A percentile compares a stretch with the other conserved stretches of the same genome.
phyloP scores from a whole-genome alignment of 2,329 filamentous ascomycete genomes.

The Colletotrichum falcatum region DNA sequence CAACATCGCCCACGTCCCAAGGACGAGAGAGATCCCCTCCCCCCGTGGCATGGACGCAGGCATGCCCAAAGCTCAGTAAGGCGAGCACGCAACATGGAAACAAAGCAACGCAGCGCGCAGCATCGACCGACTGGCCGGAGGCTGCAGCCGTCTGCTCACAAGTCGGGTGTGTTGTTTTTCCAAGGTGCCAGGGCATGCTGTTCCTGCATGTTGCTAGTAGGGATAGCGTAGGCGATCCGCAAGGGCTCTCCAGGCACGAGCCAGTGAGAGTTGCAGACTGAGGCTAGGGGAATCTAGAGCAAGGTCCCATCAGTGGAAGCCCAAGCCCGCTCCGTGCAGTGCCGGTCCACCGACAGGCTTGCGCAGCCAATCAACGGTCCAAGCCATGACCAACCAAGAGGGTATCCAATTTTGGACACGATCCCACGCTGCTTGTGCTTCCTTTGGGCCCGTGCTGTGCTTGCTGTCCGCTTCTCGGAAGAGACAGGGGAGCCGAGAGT shows the following conservation, averaged over 20 bases:
- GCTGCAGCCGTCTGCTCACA: conserved; percentile 12
- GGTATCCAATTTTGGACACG: conserved; percentile 37
- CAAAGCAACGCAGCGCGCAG: conserved; percentile 4
- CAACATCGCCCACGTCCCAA: conserved; percentile 15
- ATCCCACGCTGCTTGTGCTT: conserved; percentile 27
- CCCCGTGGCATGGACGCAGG: background rate
- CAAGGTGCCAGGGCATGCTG: conserved; percentile 27
- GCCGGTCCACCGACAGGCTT: conserved; percentile 26
- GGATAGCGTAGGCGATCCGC: conserved; percentile 35
- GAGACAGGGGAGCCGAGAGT: background rate
- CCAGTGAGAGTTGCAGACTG: conserved; percentile 38
- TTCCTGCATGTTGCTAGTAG: conserved; percentile 41
- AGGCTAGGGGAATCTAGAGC: conserved; percentile 6
- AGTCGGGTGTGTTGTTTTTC: conserved; percentile 34
- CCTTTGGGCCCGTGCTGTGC: background rate
- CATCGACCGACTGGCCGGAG: background rate
- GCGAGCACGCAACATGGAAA: background rate
- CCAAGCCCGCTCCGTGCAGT: conserved; percentile 26
- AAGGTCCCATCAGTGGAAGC: conserved; percentile 28
- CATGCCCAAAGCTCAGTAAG: background rate
- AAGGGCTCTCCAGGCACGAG: conserved; percentile 38
- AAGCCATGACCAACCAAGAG: background rate
- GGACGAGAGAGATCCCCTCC: conserved; percentile 3
- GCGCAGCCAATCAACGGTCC: conserved; percentile 31
- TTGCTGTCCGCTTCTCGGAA: background rate